Evolutionary conservation across 768 basidiomycete genomes (phyloP).

Genomic region (Leucogyrophana mollusca): DNA sequence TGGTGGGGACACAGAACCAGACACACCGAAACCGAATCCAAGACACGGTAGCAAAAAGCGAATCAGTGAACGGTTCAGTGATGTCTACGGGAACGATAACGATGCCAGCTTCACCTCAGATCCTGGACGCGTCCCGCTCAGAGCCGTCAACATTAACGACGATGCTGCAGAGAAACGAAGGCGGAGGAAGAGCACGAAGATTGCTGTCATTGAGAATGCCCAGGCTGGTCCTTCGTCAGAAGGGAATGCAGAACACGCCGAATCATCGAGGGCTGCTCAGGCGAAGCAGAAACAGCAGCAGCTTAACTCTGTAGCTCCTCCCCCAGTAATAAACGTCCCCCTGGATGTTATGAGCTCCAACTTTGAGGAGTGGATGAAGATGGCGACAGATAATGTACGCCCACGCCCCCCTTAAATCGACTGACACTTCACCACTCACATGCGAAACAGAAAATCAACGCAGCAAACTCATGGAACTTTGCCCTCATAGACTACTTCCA

Average conservation of each 20-base stretch:
- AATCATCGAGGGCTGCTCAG: conserved; percentile 40
- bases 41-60: conserved; percentile 32
- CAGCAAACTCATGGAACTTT: conserved; percentile 95
- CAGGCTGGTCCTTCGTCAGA: conserved; percentile 57
- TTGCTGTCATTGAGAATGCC: conserved; percentile 52
- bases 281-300: conserved; percentile 60
- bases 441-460: conserved; percentile 97
- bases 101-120: conserved; percentile 35
- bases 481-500: conserved; percentile 99
- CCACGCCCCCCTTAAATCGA: conserved; percentile 4
- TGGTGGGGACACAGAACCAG: conserved; percentile 31
- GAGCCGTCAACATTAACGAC: conserved; percentile 61
- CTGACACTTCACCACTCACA: conserved; percentile 2
- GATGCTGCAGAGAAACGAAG: conserved; percentile 85
- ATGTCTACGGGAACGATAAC: conserved; percentile 44
- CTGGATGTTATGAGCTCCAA: conserved; percentile 89
- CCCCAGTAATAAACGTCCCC: conserved; percentile 58
- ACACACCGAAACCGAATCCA: conserved; percentile 23
- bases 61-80: conserved; percentile 50
- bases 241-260: conserved; percentile 36
- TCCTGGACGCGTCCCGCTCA: conserved; percentile 39
- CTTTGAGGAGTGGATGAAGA: conserved; percentile 99
- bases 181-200: conserved; percentile 75
- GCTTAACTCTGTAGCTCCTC: conserved; percentile 56
- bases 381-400: conserved; percentile 96